Conservation (phyloP, 345 rosid species). For the Gossypium bickii region DNA sequence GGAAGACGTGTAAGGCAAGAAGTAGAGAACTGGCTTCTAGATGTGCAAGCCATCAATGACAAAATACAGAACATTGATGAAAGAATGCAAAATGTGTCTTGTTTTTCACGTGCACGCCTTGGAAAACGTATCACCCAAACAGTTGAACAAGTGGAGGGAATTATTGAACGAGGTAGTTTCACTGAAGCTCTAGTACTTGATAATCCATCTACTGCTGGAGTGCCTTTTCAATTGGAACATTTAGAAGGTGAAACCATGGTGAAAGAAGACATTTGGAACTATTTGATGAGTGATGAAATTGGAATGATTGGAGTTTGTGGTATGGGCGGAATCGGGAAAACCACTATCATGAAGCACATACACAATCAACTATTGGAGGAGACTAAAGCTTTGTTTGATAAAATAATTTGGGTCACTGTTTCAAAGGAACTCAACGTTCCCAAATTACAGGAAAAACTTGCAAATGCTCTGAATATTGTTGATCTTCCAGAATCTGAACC, state of each 20-base stretch:
- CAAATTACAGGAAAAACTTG: neutral
- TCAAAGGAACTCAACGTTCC: neutral
- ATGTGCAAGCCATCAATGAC: neutral
- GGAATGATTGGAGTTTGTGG: too few relatives aligned
- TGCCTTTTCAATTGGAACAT: neutral
- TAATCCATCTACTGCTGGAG: neutral
- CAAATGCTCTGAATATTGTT: neutral
- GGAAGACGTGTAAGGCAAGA: neutral
- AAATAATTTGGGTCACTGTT: neutral
- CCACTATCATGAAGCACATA: neutral
- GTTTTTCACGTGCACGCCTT: neutral
- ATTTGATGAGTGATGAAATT: neutral
- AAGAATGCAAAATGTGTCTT: neutral
- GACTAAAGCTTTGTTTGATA: neutral
- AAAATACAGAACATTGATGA: neutral
- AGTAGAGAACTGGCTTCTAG: neutral
- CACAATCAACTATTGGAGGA: neutral
- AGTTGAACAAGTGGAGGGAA: neutral
- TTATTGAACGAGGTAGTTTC: neutral
- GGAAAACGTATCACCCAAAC: neutral
- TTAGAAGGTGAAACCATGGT: neutral
- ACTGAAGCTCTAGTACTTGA: neutral
- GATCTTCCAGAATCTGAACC: neutral
- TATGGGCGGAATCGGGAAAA: neutral
- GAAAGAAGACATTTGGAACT: neutral